A percentile compares a stretch with the other conserved stretches of the same genome.
Evolutionary conservation across 1,139 yeast species (phyloP).

Genomic region (Candida freyschussii): DNA sequence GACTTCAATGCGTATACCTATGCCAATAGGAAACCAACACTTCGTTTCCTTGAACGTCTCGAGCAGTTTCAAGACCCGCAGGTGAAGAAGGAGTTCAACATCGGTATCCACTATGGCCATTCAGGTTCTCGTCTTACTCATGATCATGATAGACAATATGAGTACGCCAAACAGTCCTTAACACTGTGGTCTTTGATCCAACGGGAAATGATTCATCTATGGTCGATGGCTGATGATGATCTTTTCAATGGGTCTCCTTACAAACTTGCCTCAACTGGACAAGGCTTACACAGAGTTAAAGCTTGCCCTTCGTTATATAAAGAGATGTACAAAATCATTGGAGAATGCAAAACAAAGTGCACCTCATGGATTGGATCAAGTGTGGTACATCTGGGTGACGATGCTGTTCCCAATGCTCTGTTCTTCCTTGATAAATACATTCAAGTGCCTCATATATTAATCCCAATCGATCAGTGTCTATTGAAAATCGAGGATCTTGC

Average conservation of each 20-base stretch:
- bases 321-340: conserved; percentile 60
- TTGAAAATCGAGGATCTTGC: conserved; percentile 46
- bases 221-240: conserved; percentile 71
- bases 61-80: conserved; percentile 44
- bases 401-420: conserved; percentile 73
- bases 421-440: conserved; percentile 71
- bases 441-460: conserved; percentile 68
- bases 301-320: conserved; percentile 61
- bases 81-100: conserved; percentile 35
- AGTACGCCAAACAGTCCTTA: conserved; percentile 65
- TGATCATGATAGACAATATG: conserved; percentile 61
- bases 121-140: conserved; percentile 68
- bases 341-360: conserved; percentile 55
- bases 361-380: conserved; percentile 72
- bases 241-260: conserved; percentile 48
- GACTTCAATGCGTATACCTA: conserved; percentile 70
- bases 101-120: conserved; percentile 59
- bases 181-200: conserved; percentile 69
- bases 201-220: conserved; percentile 65
- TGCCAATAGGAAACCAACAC: conserved; percentile 60
- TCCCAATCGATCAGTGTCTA: conserved; percentile 59
- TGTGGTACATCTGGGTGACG: conserved; percentile 73
- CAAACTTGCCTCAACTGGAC: conserved; percentile 66
- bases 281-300: conserved; percentile 69
- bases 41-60: conserved; percentile 51